Conservation (phyloP, 2,329 filamentous ascomycete genomes). For the Chaetomium globosum region DNA sequence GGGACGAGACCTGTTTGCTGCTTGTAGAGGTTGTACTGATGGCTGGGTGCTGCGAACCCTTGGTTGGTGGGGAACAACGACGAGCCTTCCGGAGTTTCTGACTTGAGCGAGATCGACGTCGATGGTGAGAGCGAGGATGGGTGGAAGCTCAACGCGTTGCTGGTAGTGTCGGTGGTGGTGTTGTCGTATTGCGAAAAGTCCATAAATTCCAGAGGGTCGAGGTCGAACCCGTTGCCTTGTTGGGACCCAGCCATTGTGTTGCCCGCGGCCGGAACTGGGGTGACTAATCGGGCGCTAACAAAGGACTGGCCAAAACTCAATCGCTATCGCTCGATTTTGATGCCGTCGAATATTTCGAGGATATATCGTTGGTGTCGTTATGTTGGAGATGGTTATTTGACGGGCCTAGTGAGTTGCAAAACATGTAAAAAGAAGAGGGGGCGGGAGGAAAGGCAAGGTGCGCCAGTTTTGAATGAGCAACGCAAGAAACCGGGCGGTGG, state of each 20-base stretch:
- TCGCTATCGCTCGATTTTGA: constrained; percentile 15
- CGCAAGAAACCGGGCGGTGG: constrained; percentile 9
- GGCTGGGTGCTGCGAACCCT: constrained; percentile 77
- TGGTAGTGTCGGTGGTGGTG: constrained; percentile 26
- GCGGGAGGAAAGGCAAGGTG: constrained; percentile 16
- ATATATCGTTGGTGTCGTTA: background rate
- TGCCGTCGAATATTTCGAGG: constrained; percentile 14
- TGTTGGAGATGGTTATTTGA: background rate
- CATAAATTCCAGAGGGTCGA: constrained; percentile 59
- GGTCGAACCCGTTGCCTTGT: constrained; percentile 48
- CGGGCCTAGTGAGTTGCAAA: background rate
- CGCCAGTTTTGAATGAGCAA: constrained; percentile 13
- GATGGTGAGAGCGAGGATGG: constrained; percentile 45
- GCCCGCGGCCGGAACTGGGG: constrained; percentile 1
- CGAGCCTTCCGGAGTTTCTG: constrained; percentile 55
- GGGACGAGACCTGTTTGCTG: constrained; percentile 93
- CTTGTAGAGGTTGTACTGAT: constrained; percentile 93
- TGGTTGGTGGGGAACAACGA: constrained; percentile 56
- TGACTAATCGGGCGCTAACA: constrained; percentile 5
- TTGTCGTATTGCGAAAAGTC: constrained; percentile 67
- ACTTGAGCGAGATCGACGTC: constrained; percentile 62
- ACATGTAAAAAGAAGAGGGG: constrained; percentile 9
- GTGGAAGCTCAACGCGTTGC: constrained; percentile 48
- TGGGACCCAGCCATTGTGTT: constrained; percentile 36
- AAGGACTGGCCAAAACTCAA: constrained; percentile 36